Conservation (phyloP, 768 basidiomycete genomes). For the Hygrocybe punicea region DNA sequence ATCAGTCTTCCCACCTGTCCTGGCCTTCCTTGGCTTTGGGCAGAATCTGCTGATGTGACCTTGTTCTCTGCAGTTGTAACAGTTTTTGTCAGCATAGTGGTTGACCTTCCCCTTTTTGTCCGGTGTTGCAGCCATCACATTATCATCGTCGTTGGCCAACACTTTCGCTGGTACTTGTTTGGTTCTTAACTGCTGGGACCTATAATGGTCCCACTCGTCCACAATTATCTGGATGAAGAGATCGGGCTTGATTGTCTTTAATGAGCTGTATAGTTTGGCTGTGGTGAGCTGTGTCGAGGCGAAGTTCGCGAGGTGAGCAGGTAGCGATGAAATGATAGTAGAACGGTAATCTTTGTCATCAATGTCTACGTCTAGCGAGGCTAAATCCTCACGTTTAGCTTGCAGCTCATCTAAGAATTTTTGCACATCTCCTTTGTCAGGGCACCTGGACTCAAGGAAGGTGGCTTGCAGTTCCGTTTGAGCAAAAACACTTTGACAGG, state of each 20-base stretch:
- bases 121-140: background rate
- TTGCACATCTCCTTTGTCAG: constrained; percentile 26
- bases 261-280: constrained; percentile 10
- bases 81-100: background rate
- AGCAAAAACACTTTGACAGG: constrained; percentile 30
- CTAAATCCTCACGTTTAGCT: constrained; percentile 23
- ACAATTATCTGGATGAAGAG: constrained; percentile 10
- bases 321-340: constrained; percentile 31
- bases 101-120: background rate
- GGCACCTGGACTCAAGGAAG: constrained; percentile 31
- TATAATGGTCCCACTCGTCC: constrained; percentile 26
- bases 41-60: constrained; percentile 11
- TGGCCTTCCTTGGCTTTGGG: background rate
- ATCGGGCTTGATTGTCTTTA: no score
- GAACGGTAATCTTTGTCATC: constrained; percentile 31
- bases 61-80: no score
- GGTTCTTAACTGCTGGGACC: constrained; percentile 2
- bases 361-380: constrained; percentile 28
- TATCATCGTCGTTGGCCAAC: background rate
- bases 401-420: constrained; percentile 26
- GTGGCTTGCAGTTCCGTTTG: constrained; percentile 25
- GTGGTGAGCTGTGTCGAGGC: constrained; percentile 24
- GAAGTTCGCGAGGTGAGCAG: constrained; percentile 25
- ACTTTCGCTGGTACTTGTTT: background rate
- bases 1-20: no score